Percentiles rank a stretch among this genome's conserved stretches.
These are phyloP conservation scores for Cadophora luteo-olivacea DNA, from an alignment of 2,329 filamentous ascomycete genomes.

Conservation along the genomic window DNA sequence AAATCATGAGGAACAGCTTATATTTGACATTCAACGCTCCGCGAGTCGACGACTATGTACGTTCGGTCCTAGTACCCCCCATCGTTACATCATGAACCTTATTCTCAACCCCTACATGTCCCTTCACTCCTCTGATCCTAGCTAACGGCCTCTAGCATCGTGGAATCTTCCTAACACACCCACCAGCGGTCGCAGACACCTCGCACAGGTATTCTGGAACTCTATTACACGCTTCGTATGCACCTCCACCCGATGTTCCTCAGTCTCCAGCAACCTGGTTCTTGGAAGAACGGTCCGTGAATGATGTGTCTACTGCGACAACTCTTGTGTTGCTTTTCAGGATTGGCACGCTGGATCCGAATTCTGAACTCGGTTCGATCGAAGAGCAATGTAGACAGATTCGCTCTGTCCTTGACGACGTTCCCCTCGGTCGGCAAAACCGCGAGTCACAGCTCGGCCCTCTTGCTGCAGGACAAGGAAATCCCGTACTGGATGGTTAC, in stretches of 20 bases:
- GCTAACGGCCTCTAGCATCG: conserved; percentile 35
- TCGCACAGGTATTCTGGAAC: conserved; percentile 31
- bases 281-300: conserved; percentile 30
- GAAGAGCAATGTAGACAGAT: conserved; percentile 27
- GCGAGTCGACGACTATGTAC: conserved; percentile 38
- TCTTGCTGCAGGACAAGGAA: conserved; percentile 30
- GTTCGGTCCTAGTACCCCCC: conserved; percentile 1
- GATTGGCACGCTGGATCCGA: conserved; percentile 31
- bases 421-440: conserved; percentile 33
- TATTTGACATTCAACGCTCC: conserved; percentile 41
- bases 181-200: conserved; percentile 20
- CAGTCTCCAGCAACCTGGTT: conserved; percentile 25
- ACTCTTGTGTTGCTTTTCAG: conserved; percentile 35
- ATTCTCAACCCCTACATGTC: neutral
- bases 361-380: conserved; percentile 8
- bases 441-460: conserved; percentile 26
- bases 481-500: conserved; percentile 35
- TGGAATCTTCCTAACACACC: conserved; percentile 37
- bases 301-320: conserved; percentile 33
- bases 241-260: conserved; percentile 1
- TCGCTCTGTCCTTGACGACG: conserved; percentile 24
- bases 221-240: conserved; percentile 37
- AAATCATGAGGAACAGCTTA: conserved; percentile 35
- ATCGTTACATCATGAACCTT: conserved; percentile 3
- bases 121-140: neutral